phyloP scores from a whole-genome alignment of 345 rosid species.

The Bruguiera sexangula region DNA sequence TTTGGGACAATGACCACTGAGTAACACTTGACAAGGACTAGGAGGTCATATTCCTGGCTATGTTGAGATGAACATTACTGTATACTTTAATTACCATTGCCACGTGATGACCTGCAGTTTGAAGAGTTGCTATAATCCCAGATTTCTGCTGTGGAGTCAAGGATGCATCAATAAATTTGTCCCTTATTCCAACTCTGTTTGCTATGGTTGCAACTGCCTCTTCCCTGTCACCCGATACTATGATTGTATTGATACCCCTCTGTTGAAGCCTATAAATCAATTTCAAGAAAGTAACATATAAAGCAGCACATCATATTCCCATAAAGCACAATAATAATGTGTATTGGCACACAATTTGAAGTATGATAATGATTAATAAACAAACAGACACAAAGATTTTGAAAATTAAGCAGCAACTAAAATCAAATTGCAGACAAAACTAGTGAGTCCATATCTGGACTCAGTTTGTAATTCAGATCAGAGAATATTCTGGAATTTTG shows the following conservation, averaged over 20 bases:
- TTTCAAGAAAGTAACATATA: conserved; percentile 13
- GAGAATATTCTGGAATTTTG: background rate
- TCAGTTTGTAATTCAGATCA: background rate
- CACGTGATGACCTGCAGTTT: conserved; percentile 69
- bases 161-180: conserved; percentile 61
- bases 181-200: conserved; percentile 60
- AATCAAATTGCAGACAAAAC: background rate
- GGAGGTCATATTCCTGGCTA: background rate
- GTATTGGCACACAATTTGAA: too few relatives aligned
- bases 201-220: conserved; percentile 90
- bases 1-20: background rate
- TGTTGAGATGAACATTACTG: background rate
- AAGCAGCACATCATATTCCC: conserved; percentile 9
- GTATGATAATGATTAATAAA: too few relatives aligned
- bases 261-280: conserved; percentile 55
- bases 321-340: too few relatives aligned
- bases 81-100: conserved; percentile 60
- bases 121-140: conserved; percentile 62
- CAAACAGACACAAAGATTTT: background rate
- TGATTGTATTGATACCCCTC: conserved; percentile 76
- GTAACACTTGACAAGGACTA: background rate
- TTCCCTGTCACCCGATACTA: conserved; percentile 96
- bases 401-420: background rate
- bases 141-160: conserved; percentile 76
- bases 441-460: background rate